phyloP scores from a whole-genome alignment of 208 protist genomes.

The Trypanosomatidae sp. region DNA sequence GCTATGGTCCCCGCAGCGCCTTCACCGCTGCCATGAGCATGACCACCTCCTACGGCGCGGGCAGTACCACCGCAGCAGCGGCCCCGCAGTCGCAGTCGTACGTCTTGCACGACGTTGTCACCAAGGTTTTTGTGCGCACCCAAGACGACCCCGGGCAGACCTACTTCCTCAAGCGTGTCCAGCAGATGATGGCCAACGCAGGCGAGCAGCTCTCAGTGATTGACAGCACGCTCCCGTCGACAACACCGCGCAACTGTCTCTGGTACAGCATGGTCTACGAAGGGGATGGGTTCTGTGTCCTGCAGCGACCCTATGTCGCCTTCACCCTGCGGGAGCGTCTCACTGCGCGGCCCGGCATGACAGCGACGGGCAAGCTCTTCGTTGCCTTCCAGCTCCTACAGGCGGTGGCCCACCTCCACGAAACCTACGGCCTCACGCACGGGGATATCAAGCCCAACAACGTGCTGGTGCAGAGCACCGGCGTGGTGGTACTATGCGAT shows the following conservation, averaged over 20 bases:
- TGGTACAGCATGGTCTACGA: constrained; percentile 28
- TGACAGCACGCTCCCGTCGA: constrained; percentile 23
- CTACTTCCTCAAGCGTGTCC: constrained; percentile 41
- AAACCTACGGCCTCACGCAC: constrained; percentile 72
- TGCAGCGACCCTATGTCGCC: constrained; percentile 75
- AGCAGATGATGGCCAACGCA: constrained; percentile 29
- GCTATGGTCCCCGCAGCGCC: background rate
- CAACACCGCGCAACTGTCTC: constrained; percentile 16
- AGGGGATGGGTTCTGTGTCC: constrained; percentile 47
- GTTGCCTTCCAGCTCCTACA: constrained; percentile 69
- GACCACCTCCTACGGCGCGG: background rate
- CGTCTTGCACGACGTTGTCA: constrained; percentile 49
- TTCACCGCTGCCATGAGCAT: too few relatives aligned
- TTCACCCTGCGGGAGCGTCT: constrained; percentile 81
- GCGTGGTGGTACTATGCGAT: constrained; percentile 81
- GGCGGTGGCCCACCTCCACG: constrained; percentile 73
- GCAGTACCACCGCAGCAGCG: background rate
- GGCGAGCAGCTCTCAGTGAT: constrained; percentile 38
- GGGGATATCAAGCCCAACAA: constrained; percentile 92
- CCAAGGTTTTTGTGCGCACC: constrained; percentile 73
- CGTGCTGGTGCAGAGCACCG: constrained; percentile 67
- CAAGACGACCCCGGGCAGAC: constrained; percentile 36
- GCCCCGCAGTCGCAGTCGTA: background rate
- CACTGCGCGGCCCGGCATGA: constrained; percentile 58
- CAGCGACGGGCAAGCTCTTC: constrained; percentile 48